Conservation (phyloP, 2,329 filamentous ascomycete genomes). For the Ascochyta pisi region DNA sequence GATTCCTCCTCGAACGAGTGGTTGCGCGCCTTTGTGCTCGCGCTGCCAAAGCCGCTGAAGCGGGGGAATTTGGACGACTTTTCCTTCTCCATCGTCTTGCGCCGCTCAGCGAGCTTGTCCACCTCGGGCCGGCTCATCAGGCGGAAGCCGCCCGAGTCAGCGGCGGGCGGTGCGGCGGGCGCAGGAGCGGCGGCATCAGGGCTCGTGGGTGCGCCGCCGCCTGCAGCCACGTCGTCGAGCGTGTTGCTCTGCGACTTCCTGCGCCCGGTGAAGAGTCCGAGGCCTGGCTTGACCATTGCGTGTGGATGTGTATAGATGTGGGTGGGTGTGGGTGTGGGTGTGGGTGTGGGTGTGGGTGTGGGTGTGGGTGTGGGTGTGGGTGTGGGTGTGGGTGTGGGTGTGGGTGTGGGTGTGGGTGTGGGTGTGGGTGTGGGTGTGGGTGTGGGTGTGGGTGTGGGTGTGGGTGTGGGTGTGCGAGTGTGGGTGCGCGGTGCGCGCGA, state of each 20-base stretch:
- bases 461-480: neutral
- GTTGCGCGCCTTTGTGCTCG: conserved; percentile 41
- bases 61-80: conserved; percentile 44
- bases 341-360: too few relatives aligned
- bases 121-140: conserved; percentile 45
- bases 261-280: conserved; percentile 43
- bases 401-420: too few relatives aligned
- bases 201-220: conserved; percentile 22
- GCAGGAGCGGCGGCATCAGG: conserved; percentile 22
- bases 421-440: too few relatives aligned
- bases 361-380: too few relatives aligned
- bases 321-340: too few relatives aligned
- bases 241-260: conserved; percentile 49
- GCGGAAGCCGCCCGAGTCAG: conserved; percentile 42
- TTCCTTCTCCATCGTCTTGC: conserved; percentile 40
- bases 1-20: conserved; percentile 48
- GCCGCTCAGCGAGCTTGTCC: conserved; percentile 34
- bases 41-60: conserved; percentile 42
- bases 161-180: conserved; percentile 19
- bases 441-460: conserved; percentile 3
- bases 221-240: conserved; percentile 36
- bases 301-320: neutral
- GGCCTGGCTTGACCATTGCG: conserved; percentile 41
- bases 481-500: conserved; percentile 9
- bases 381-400: too few relatives aligned